A percentile compares a stretch with the other conserved stretches of the same genome.
Conservation (phyloP, 73 alveolate species). For the Paraurostyla sp. region DNA sequence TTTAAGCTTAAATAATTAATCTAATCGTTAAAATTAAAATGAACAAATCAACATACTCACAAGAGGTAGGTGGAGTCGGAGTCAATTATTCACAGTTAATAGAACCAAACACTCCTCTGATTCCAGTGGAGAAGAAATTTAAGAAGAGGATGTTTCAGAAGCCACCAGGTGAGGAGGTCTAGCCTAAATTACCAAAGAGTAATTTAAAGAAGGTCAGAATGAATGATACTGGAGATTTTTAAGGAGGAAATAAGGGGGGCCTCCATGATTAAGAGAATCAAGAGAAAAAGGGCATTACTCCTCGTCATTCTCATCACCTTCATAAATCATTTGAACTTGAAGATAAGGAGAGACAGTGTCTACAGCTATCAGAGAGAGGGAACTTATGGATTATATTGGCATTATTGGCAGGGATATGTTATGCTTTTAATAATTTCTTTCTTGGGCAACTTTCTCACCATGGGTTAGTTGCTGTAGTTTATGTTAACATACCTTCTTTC, state of each 20-base stretch:
- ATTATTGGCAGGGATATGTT: constrained; percentile 42
- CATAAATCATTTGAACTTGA: constrained; percentile 21
- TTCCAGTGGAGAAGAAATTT: not conserved
- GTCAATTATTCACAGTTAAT: constrained; percentile 14
- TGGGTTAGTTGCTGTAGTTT: constrained; percentile 52
- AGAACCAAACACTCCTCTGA: not conserved
- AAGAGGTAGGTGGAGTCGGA: not conserved
- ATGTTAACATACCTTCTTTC: constrained; percentile 53
- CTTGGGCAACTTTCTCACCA: constrained; percentile 55
- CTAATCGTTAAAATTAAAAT: not conserved
- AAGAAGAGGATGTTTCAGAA: constrained; percentile 27
- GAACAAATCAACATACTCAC: constrained; percentile 55
- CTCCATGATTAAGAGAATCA: not conserved
- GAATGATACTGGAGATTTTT: not conserved
- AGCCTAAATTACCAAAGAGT: not conserved
- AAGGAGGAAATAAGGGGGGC: not conserved
- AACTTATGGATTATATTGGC: constrained; percentile 56
- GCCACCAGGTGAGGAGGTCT: not conserved
- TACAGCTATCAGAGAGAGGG: constrained; percentile 53
- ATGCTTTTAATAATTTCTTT: constrained; percentile 59
- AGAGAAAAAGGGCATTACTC: not conserved
- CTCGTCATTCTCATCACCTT: not conserved
- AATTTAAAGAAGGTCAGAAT: too few species aligned
- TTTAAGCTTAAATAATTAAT: not conserved
- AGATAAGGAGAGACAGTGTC: constrained; percentile 48